Percentiles rank a stretch among this genome's conserved stretches.
phyloP scores from a whole-genome alignment of 2,329 filamentous ascomycete genomes.

The Apiospora arundinis region DNA sequence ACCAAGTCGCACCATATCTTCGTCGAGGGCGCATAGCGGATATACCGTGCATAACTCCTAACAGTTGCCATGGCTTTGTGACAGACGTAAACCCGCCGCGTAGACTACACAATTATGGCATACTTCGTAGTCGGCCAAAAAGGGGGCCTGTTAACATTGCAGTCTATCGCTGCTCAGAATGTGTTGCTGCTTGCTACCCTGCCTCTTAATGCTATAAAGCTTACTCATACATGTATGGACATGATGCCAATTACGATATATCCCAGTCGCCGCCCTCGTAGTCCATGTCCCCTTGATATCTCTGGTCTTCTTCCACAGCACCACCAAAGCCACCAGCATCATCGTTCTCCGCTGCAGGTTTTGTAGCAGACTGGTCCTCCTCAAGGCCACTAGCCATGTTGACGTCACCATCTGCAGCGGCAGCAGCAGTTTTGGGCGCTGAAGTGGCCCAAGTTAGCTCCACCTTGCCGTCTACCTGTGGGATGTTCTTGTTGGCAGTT shows the following conservation, averaged over 20 bases:
- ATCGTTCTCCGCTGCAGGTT: conserved; percentile 28
- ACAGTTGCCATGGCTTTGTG: not conserved
- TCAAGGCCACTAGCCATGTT: conserved; percentile 31
- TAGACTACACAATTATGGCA: no score
- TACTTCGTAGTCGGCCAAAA: no score
- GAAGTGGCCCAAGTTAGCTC: conserved; percentile 67
- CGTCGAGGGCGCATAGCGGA: not conserved
- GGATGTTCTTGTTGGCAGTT: conserved; percentile 57
- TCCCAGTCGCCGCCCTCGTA: conserved; percentile 40
- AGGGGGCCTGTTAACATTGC: no score
- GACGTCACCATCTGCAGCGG: conserved; percentile 30
- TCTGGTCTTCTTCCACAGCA: conserved; percentile 24
- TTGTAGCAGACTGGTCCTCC: conserved; percentile 32
- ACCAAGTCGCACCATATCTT: not conserved
- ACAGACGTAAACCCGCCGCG: no score
- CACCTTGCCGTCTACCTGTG: conserved; percentile 66
- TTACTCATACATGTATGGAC: not conserved
- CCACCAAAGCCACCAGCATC: conserved; percentile 28
- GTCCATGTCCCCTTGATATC: conserved; percentile 42
- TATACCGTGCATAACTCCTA: no score
- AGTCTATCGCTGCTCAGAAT: not conserved
- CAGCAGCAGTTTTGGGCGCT: conserved; percentile 32
- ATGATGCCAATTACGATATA: conserved; percentile 26
- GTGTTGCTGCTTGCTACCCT: not conserved
- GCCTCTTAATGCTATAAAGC: not conserved